Conservation (phyloP, 345 rosid genomes). For the Salix exigua region DNA sequence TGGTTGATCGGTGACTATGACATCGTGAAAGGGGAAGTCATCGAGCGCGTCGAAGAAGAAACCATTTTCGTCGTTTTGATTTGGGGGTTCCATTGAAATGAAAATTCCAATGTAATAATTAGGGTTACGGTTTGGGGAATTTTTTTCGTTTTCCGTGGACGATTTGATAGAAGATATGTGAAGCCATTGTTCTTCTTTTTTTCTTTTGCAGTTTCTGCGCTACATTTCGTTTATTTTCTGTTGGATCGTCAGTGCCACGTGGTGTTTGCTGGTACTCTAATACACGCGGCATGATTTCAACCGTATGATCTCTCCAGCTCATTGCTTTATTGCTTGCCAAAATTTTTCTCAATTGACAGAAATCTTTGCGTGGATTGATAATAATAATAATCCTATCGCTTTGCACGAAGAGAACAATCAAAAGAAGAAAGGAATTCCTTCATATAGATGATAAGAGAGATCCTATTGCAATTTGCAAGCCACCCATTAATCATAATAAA, state of each 20-base stretch:
- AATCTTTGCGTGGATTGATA: neutral
- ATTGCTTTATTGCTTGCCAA: neutral
- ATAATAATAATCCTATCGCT: neutral
- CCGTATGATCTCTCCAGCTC: neutral
- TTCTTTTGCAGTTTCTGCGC: neutral
- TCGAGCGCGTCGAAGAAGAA: slow-evolving; percentile 55
- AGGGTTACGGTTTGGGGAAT: slow-evolving; percentile 5
- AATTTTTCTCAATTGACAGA: neutral
- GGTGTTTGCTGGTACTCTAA: neutral
- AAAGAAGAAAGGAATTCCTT: neutral
- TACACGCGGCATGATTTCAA: neutral
- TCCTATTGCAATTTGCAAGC: too few relatives aligned
- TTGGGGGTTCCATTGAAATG: slow-evolving; percentile 30
- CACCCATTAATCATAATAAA: too few relatives aligned
- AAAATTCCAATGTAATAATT: neutral
- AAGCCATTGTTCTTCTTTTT: neutral
- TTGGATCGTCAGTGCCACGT: neutral
- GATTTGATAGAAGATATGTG: neutral
- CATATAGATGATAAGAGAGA: too few relatives aligned
- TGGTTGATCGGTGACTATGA: slow-evolving; percentile 26
- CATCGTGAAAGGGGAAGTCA: slow-evolving; percentile 53
- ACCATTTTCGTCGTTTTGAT: slow-evolving; percentile 13
- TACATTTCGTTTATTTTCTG: neutral
- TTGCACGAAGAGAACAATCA: neutral
- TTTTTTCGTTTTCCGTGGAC: neutral